Evolutionary conservation across 768 basidiomycete genomes (phyloP).

Genomic region (Paxillus rubicundulus): DNA sequence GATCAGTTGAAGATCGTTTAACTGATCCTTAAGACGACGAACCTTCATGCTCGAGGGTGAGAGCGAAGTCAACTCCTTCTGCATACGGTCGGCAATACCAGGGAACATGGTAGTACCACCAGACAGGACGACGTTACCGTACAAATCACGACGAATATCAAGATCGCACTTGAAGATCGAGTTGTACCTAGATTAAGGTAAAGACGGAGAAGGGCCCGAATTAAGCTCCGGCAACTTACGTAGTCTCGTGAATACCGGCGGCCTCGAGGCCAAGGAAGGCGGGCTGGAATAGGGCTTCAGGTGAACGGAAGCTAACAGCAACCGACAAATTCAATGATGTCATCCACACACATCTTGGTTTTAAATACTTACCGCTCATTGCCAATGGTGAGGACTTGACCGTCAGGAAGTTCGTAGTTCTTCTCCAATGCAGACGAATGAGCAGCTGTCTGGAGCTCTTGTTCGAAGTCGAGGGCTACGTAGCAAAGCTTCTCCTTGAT

Average conservation of each 20-base stretch:
- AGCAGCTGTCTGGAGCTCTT: slow-evolving; percentile 88
- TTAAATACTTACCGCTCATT: slow-evolving; percentile 49
- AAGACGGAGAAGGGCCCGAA: neutral
- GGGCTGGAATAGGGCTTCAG: slow-evolving; percentile 59
- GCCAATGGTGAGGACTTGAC: slow-evolving; percentile 88
- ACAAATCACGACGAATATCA: slow-evolving; percentile 46
- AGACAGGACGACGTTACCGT: slow-evolving; percentile 45
- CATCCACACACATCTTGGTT: neutral
- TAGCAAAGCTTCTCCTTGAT: slow-evolving; percentile 95
- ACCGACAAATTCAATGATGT: neutral
- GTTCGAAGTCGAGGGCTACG: slow-evolving; percentile 91
- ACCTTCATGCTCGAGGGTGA: slow-evolving; percentile 84
- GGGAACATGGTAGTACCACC: slow-evolving; percentile 96
- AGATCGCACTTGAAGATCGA: slow-evolving; percentile 69
- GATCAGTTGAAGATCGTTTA: slow-evolving; percentile 1
- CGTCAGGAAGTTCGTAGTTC: slow-evolving; percentile 89
- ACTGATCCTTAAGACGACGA: slow-evolving; percentile 11
- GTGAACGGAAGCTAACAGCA: slow-evolving; percentile 48
- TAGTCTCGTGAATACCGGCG: slow-evolving; percentile 77
- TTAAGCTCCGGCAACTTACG: slow-evolving; percentile 31
- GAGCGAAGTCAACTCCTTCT: slow-evolving; percentile 85
- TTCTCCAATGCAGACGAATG: slow-evolving; percentile 89
- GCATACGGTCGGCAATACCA: slow-evolving; percentile 94
- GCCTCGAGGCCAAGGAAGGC: slow-evolving; percentile 68
- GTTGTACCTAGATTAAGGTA: slow-evolving; percentile 41